Evolutionary conservation across 306 rosid species (phyloP), one percentile per base, ranked within the genome.

Genomic region (Cyclanthera cordifolia): DNA sequence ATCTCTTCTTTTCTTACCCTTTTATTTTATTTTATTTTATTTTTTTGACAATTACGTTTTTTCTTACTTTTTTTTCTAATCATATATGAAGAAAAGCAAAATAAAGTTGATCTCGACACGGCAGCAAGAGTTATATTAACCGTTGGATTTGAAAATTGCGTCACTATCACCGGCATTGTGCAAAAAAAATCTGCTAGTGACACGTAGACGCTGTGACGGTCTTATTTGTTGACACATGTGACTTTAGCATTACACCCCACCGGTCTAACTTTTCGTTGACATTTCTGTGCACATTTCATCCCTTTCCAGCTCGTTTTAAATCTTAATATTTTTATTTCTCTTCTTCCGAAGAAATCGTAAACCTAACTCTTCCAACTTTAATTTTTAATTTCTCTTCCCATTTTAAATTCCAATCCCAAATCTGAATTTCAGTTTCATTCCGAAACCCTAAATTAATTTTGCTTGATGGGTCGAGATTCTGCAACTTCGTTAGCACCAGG

Each of bases 401-500:
- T 41, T 25, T 74, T 47, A 17, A 17, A 54, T 43, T 56, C 51
- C 15, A 34, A 28, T 15, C 56, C 12, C 21, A 16, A 16, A 58
- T 56, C 37, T 5, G 28, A 37, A 53, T 15, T 10, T n/a, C 68
- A 19, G 59, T 56, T 16, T 5, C 46, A 2, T 10, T 41, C 2
- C 11, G 8, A 45, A 65, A 65, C 53, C 70, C 54, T 58, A 71
- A 43, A 45, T 64, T n/a, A 69, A 49, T 25, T 71, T 28, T 47
- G 37, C 34, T 53, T 66, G 54, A 80, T 85, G 88, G 81, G 80
- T 20, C 49, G 80, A 30, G 56, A 76, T 27, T 73, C 86, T 11
- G 30, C 73, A 8, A 77, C 73, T 13, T 74, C 83, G 12, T 79
- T 86, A 4, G 85, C 85, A 28, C 98, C 98, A 1, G 98, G 98